Evolutionary conservation across 257 asterid genomes (phyloP).

Genomic region (Mitragyna speciosa): DNA sequence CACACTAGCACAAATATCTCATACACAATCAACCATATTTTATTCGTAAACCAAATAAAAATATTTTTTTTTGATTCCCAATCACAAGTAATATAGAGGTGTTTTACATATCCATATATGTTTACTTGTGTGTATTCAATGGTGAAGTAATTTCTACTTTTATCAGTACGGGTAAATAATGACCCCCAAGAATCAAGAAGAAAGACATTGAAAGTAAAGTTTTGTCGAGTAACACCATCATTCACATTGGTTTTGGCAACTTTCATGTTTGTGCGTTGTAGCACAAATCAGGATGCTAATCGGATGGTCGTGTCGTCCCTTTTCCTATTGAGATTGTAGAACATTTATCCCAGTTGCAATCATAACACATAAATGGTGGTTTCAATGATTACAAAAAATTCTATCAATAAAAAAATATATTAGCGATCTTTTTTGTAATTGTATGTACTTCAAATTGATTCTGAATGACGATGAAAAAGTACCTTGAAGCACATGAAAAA

Average conservation of each 20-base stretch:
- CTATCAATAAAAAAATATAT: conserved; percentile 11
- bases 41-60: no score
- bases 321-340: conserved; percentile 21
- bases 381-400: conserved; percentile 22
- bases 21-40: no score
- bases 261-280: conserved; percentile 15
- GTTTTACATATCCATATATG: neutral
- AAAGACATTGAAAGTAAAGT: conserved; percentile 24
- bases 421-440: conserved; percentile 1
- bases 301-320: conserved; percentile 8
- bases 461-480: neutral
- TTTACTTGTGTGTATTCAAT: neutral
- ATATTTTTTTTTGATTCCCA: no score
- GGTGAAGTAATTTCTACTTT: neutral
- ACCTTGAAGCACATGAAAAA: neutral
- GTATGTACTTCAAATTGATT: neutral
- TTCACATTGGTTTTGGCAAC: conserved; percentile 23
- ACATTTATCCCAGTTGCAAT: conserved; percentile 7
- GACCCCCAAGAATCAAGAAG: conserved; percentile 9
- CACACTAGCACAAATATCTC: no score
- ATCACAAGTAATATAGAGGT: neutral
- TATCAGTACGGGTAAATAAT: neutral
- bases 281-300: neutral
- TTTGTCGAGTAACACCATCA: conserved; percentile 22
- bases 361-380: conserved; percentile 19